These are phyloP conservation scores for Camelina sativa DNA, from an alignment of 345 rosid genomes.

Conservation along the genomic window DNA sequence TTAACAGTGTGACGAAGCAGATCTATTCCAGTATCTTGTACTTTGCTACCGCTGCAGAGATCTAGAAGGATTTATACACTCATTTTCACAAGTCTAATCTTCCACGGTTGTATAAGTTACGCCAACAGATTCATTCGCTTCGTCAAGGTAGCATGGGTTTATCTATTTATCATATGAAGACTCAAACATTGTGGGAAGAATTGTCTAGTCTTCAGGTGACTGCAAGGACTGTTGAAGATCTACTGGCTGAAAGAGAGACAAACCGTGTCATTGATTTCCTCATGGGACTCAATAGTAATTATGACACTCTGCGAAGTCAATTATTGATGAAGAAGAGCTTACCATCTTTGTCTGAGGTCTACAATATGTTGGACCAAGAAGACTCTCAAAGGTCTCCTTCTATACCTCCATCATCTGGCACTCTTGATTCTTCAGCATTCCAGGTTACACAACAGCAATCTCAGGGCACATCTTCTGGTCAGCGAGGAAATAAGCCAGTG, in stretches of 20 bases:
- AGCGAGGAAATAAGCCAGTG: no score
- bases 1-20: background rate
- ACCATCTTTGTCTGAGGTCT: background rate
- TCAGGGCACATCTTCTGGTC: background rate
- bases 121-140: background rate
- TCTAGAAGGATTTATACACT: background rate
- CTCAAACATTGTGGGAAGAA: no score
- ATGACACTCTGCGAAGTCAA: background rate
- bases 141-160: no score
- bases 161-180: no score
- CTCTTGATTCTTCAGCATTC: accelerated
- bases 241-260: accelerated
- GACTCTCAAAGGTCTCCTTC: background rate
- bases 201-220: no score
- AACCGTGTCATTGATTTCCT: background rate
- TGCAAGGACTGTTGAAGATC: background rate
- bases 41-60: background rate
- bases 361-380: background rate
- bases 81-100: background rate
- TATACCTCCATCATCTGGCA: no score
- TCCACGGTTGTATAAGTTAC: background rate
- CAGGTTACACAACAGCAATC: background rate
- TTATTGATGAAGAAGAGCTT: background rate
- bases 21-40: background rate
- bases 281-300: accelerated